phyloP scores from a whole-genome alignment of 2,329 filamentous ascomycete species.

The Davidsoniella australis region DNA sequence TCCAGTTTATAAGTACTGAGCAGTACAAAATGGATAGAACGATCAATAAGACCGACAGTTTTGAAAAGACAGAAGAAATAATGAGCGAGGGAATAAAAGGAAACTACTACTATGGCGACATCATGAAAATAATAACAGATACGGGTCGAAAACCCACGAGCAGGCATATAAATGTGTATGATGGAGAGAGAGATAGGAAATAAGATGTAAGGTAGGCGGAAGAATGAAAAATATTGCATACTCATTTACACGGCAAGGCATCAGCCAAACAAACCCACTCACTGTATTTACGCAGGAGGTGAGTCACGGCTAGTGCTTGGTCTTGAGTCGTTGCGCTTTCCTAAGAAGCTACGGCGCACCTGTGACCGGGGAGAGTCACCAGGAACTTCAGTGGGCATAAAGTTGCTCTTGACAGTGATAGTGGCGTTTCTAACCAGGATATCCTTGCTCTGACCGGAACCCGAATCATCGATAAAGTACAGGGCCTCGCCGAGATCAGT shows the following conservation, averaged over 20 bases:
- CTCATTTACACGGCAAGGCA: neutral
- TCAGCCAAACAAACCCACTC: conserved; percentile 1
- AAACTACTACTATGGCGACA: no score
- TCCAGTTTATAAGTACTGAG: no score
- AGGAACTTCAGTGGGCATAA: conserved; percentile 28
- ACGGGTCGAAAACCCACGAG: no score
- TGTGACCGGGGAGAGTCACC: conserved; percentile 29
- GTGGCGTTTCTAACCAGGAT: conserved; percentile 56
- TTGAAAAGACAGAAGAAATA: no score
- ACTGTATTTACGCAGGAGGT: conserved; percentile 17
- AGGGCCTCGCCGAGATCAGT: conserved; percentile 67
- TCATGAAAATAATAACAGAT: no score
- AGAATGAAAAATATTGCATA: no score
- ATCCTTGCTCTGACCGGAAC: conserved; percentile 50
- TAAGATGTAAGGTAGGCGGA: no score
- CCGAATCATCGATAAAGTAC: conserved; percentile 83
- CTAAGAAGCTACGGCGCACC: conserved; percentile 36
- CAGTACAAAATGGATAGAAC: no score
- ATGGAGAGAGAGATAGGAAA: no score
- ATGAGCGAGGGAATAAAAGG: no score
- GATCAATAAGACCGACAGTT: no score
- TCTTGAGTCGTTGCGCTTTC: conserved; percentile 24
- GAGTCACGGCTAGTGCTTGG: conserved; percentile 26
- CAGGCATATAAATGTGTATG: no score
- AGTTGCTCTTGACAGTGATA: conserved; percentile 59